Base-by-base conservation (phyloP, 805 yeast species). In the Metschnikowia gelsemii region DNA sequence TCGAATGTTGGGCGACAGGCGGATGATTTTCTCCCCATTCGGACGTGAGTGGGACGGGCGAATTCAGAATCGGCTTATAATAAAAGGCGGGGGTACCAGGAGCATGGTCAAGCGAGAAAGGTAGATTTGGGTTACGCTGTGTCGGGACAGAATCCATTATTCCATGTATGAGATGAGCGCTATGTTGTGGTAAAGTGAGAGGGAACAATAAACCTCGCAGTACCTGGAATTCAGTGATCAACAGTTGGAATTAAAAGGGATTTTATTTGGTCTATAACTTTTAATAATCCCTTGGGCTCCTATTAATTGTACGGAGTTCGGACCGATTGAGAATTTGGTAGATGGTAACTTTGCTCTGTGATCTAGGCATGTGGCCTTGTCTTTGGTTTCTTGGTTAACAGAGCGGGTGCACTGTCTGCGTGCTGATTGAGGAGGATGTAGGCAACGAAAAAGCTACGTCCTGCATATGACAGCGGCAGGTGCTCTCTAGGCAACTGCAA, bases 1-100 rank as follows among this genome's bases (percentile, higher is more conserved):
- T 32, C 9, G 31, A 9, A 20, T 25, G 13, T 7, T 35, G 22
- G n/a, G 35, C 23, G n/a, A 30, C 8, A 14, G 35, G 20, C 30
- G 24, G 32, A 25, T 18, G 29, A 20, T 35, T 29, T 17, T 48
- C 52, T 3, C 24, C 40, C 52, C 52, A 48, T 37, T 49, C 51
- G 7, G 51, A 45, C 3, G 49, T 21, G 7, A 22, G 41, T 8
- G 38, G 51, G 22, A 46, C 20, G 5, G 52, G 48, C 13, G 38
- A 31, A 19, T 32, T 39, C 7, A 41, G 22, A 20, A 26, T 32
- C 17, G 28, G 48, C 25, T 46, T 46, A 36, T 35, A 38, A 33
- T 31, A 46, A 24, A 40, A 37, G 7, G 45, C 41, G 29, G 38
- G 32, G 5, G 45, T 9, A 9, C 32, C 34, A 5, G 21, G 28